These are phyloP conservation scores for Schizosaccharomyces cryophilus DNA, from an alignment of 805 yeast genomes.

Conservation along the genomic window DNA sequence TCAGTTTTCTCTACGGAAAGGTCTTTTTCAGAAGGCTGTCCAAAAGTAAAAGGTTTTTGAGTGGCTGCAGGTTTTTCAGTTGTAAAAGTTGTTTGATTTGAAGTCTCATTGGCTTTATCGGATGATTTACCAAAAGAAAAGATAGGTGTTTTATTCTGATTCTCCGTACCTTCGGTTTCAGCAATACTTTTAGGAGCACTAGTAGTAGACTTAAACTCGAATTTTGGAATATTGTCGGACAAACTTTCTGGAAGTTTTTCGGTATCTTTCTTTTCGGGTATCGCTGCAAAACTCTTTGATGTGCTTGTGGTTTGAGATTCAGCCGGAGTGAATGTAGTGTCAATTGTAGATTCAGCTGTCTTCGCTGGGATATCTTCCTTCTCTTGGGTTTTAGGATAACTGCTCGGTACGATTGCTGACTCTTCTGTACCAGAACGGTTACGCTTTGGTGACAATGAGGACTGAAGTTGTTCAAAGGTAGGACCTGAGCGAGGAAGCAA, in stretches of 20 bases:
- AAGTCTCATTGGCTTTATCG: not conserved
- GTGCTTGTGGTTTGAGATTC: too few species aligned
- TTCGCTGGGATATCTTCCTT: too few species aligned
- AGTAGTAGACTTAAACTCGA: not conserved
- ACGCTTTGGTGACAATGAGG: not conserved
- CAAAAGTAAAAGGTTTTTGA: not conserved
- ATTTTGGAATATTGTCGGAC: not conserved
- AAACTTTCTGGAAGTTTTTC: too few species aligned
- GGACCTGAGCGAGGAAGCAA: not conserved
- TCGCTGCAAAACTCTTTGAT: too few species aligned
- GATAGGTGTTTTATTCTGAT: not conserved
- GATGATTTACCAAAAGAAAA: not conserved
- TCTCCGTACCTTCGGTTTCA: not conserved
- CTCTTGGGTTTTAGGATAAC: not conserved
- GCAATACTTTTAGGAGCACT: not conserved
- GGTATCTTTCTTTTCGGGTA: too few species aligned
- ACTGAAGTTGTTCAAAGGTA: not conserved
- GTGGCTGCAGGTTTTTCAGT: not conserved
- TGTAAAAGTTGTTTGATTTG: not conserved
- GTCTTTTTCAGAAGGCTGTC: not conserved
- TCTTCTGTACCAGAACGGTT: not conserved
- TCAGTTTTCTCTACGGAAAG: not conserved
- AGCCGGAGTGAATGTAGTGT: too few species aligned
- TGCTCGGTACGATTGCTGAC: not conserved
- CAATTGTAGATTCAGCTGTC: too few species aligned